phyloP scores from a whole-genome alignment of 371 early-diverging fungal genomes.

The Mucor velutinosus region DNA sequence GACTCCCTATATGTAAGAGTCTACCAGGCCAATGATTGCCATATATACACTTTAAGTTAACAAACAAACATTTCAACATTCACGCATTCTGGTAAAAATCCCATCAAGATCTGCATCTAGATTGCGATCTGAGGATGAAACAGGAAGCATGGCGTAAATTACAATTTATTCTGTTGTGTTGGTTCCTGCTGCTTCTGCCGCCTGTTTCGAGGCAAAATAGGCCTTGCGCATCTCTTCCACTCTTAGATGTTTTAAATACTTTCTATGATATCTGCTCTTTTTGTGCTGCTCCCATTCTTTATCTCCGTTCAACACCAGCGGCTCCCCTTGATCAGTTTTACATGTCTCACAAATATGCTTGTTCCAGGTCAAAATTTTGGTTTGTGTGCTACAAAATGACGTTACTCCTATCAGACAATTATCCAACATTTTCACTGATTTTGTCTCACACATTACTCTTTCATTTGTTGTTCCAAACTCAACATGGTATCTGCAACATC shows the following conservation, averaged over 20 bases:
- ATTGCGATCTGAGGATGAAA: not conserved
- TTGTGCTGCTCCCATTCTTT: constrained; percentile 70
- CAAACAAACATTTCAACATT: not conserved
- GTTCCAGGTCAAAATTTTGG: constrained; percentile 62
- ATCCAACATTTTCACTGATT: not conserved
- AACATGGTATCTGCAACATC: constrained; percentile 43
- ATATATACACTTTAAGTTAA: not conserved
- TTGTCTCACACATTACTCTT: constrained; percentile 30
- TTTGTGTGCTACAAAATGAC: constrained; percentile 38
- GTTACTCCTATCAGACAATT: not conserved
- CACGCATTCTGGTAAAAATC: not conserved
- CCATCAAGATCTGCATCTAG: not conserved
- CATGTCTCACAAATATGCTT: constrained; percentile 68
- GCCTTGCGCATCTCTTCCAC: constrained; percentile 22
- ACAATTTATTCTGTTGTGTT: not conserved
- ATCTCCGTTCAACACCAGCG: constrained; percentile 69
- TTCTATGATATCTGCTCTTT: constrained; percentile 64
- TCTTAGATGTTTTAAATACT: constrained; percentile 33
- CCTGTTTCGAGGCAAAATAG: constrained; percentile 16
- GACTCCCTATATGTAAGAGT: no score
- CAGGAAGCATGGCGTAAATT: not conserved
- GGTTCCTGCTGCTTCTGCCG: not conserved
- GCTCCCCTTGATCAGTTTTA: constrained; percentile 40
- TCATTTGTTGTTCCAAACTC: constrained; percentile 16
- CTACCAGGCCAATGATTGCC: no score